Evolutionary conservation across 2,329 filamentous ascomycete genomes (phyloP).

Genomic region (Trichoderma harzianum): DNA sequence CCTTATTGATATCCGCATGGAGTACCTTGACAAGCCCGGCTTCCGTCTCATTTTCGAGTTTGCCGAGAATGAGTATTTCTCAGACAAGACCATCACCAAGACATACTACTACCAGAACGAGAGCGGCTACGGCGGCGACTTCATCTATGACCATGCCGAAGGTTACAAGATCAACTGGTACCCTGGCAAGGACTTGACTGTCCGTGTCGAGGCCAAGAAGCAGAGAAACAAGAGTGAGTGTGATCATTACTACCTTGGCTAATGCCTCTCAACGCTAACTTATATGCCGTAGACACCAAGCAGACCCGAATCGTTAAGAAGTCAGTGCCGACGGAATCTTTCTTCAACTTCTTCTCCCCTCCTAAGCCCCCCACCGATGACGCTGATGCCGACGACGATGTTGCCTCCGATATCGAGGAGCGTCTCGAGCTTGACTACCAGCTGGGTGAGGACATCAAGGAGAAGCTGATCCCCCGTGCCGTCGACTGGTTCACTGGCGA

Average conservation of each 20-base stretch:
- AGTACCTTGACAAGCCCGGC: slow-evolving; percentile 96
- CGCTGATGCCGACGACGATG: slow-evolving; percentile 66
- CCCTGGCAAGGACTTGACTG: slow-evolving; percentile 84
- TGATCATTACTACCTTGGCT: neutral
- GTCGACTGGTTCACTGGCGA: slow-evolving; percentile 99
- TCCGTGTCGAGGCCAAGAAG: slow-evolving; percentile 97
- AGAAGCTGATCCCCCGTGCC: slow-evolving; percentile 97
- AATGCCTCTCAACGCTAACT: neutral
- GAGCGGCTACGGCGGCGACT: slow-evolving; percentile 96
- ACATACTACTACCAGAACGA: slow-evolving; percentile 99
- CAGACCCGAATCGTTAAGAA: slow-evolving; percentile 99
- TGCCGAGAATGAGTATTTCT: slow-evolving; percentile 91
- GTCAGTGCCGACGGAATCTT: slow-evolving; percentile 96
- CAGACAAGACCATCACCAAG: slow-evolving; percentile 95
- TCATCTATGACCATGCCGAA: slow-evolving; percentile 99
- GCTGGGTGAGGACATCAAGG: slow-evolving; percentile 98
- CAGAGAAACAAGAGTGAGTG: slow-evolving; percentile 92
- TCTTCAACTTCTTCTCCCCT: slow-evolving; percentile 98
- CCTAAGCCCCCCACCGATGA: slow-evolving; percentile 79
- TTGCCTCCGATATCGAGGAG: slow-evolving; percentile 89
- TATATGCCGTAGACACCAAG: slow-evolving; percentile 73
- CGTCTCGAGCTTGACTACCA: slow-evolving; percentile 98
- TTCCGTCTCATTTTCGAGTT: slow-evolving; percentile 99
- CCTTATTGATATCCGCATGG: slow-evolving; percentile 93
- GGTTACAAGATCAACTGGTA: slow-evolving; percentile 99